phyloP scores from a whole-genome alignment of 768 basidiomycete species.

The Russula dissimulans region DNA sequence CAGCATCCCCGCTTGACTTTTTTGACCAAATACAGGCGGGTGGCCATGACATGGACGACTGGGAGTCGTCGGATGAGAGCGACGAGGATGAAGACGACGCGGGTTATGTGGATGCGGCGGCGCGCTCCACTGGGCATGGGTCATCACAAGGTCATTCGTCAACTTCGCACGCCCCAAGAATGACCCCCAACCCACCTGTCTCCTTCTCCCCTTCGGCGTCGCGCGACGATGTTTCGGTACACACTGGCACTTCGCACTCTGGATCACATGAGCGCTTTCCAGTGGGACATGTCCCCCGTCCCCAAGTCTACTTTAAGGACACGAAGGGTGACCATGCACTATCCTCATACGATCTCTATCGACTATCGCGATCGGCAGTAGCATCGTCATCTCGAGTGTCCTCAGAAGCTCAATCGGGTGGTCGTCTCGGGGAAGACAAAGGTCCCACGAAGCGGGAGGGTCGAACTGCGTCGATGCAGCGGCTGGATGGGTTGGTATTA shows the following conservation, averaged over 20 bases:
- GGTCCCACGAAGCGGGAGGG: slow-evolving; percentile 26
- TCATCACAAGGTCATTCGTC: slow-evolving; percentile 10
- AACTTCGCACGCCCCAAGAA: neutral
- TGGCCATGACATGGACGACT: slow-evolving; percentile 63
- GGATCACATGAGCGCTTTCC: slow-evolving; percentile 13
- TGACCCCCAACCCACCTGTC: slow-evolving; percentile 13
- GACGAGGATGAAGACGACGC: slow-evolving; percentile 22
- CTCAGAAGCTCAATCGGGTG: slow-evolving; percentile 5
- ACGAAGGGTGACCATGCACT: slow-evolving; percentile 10
- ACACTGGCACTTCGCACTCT: neutral
- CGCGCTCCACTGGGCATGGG: neutral
- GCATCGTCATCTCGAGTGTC: slow-evolving; percentile 1
- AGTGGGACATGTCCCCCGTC: slow-evolving; percentile 10
- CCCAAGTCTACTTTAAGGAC: slow-evolving; percentile 16
- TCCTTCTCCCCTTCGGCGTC: slow-evolving; percentile 8
- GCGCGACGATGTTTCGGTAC: slow-evolving; percentile 1
- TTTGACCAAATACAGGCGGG: slow-evolving; percentile 67
- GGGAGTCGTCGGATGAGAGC: slow-evolving; percentile 48
- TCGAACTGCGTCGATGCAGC: slow-evolving; percentile 50
- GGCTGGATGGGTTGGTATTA: slow-evolving; percentile 69
- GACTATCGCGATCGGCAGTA: slow-evolving; percentile 5
- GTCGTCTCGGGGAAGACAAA: slow-evolving; percentile 10
- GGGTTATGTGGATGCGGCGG: slow-evolving; percentile 21
- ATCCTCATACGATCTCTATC: slow-evolving; percentile 15
- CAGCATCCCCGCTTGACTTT: slow-evolving; percentile 59